Conservation (phyloP, 225 moss, liverwort and hornwort genomes). For the Neckera pumila region DNA sequence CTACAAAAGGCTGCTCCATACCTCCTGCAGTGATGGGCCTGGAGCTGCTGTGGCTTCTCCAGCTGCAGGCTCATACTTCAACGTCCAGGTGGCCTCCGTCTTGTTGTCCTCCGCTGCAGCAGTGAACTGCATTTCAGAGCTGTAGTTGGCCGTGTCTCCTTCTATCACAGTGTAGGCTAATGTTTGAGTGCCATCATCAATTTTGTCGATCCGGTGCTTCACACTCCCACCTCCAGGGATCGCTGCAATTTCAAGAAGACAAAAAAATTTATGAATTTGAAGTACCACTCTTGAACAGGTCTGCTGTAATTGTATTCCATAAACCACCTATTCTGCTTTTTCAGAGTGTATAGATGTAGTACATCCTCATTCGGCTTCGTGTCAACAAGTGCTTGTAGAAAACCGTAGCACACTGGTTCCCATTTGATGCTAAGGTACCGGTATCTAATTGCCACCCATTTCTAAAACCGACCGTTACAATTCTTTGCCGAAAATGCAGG, state of each 20-base stretch:
- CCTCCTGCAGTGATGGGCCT: not conserved
- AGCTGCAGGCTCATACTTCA: not conserved
- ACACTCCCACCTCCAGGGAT: not conserved
- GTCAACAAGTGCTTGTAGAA: not conserved
- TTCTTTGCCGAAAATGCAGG: not conserved
- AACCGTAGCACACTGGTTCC: not conserved
- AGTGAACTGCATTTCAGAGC: conserved; percentile 12
- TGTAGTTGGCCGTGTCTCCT: not conserved
- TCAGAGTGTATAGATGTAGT: not conserved
- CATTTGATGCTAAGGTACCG: not conserved
- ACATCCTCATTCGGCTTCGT: not conserved
- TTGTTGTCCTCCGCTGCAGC: not conserved
- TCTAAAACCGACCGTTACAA: not conserved
- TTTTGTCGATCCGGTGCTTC: conserved; percentile 7
- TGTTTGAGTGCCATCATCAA: conserved; percentile 3
- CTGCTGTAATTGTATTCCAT: not conserved
- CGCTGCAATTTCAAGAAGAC: not conserved
- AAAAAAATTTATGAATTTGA: no score
- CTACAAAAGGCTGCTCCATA: not conserved
- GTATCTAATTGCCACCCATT: not conserved
- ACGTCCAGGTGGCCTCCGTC: conserved; percentile 10
- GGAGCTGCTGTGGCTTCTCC: not conserved
- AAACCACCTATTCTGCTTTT: not conserved
- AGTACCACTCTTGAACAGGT: not conserved
- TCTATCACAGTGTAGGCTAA: conserved; percentile 2